Evolutionary conservation across 306 rosid species (phyloP).

Genomic region (Cyamopsis tetragonoloba): DNA sequence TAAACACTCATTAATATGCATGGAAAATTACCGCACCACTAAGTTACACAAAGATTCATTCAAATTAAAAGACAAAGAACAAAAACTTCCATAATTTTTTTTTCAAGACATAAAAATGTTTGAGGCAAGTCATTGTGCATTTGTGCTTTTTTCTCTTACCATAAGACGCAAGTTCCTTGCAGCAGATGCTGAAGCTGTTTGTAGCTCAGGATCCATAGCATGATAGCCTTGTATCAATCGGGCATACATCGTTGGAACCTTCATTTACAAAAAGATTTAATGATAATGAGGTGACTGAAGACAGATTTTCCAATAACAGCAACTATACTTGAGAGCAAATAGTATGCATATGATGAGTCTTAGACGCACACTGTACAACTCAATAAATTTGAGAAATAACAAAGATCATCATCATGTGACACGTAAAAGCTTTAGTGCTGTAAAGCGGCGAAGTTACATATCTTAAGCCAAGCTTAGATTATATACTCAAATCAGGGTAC

Average conservation of each 20-base stretch:
- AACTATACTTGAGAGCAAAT: background rate
- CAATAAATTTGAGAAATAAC: background rate
- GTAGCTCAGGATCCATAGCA: constrained; percentile 74
- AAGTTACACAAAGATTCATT: background rate
- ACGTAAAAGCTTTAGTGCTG: constrained; percentile 16
- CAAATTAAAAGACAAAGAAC: background rate
- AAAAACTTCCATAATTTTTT: background rate
- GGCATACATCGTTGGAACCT: constrained; percentile 93
- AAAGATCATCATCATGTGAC: constrained; percentile 7
- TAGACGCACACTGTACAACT: constrained; percentile 7
- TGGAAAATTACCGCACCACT: background rate
- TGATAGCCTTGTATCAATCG: constrained; percentile 83
- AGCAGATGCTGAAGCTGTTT: constrained; percentile 69
- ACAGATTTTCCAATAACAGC: constrained; percentile 1
- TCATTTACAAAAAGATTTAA: constrained; percentile 23
- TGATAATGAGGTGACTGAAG: constrained; percentile 5
- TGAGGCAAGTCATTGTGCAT: background rate
- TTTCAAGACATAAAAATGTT: constrained; percentile 4
- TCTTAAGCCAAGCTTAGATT: constrained; percentile 4
- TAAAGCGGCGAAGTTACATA: constrained; percentile 9
- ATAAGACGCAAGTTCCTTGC: constrained; percentile 88
- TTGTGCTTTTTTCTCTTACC: constrained; percentile 46
- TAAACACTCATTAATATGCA: constrained; percentile 2
- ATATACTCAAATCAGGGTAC: background rate
- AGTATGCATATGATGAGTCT: background rate